Evolutionary conservation across 2,329 filamentous ascomycete species (phyloP).

Genomic region (Trichophyton benhamiae): DNA sequence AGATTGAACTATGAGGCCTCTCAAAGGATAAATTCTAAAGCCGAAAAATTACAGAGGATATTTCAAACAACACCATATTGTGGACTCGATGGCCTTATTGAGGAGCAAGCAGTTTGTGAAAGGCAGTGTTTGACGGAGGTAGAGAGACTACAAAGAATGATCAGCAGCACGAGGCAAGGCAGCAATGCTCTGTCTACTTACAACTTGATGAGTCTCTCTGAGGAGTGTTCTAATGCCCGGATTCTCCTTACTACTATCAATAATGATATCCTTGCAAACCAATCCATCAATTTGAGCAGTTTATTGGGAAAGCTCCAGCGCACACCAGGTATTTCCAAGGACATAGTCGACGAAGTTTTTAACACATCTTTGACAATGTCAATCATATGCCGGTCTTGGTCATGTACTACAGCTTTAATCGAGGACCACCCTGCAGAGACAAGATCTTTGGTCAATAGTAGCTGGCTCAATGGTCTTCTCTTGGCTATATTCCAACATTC

Average conservation of each 20-base stretch:
- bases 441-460: too few species aligned
- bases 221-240: neutral
- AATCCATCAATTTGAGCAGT: neutral
- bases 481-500: neutral
- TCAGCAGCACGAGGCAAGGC: neutral
- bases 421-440: neutral
- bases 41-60: neutral
- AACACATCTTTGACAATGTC: neutral
- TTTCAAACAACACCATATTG: too few species aligned
- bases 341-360: neutral
- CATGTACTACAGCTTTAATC: neutral
- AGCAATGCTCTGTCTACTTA: neutral
- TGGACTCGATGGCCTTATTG: neutral
- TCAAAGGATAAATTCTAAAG: slow-evolving; percentile 9
- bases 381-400: neutral
- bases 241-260: neutral
- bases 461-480: neutral
- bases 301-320: neutral
- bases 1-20: slow-evolving; percentile 16
- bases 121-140: slow-evolving; percentile 1
- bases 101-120: neutral
- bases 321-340: neutral
- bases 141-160: neutral
- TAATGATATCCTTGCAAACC: neutral
- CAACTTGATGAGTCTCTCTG: neutral